Evolutionary conservation across 768 basidiomycete genomes (phyloP).

Genomic region (Leccinum uliginosum): DNA sequence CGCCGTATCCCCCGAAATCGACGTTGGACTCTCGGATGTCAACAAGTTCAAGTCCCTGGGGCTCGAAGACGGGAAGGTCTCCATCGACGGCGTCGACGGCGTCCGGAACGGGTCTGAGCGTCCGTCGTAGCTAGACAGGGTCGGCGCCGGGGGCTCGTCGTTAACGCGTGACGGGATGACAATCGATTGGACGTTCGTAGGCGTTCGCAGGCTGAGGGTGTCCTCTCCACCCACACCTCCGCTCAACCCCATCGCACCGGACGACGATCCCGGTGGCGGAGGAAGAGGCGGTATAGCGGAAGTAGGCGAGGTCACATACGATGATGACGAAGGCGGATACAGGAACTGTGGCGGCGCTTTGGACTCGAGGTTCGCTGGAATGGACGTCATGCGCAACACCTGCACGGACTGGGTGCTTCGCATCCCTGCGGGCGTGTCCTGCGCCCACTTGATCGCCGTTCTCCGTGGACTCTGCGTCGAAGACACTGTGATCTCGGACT

Average conservation of each 20-base stretch:
- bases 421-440: constrained; percentile 56
- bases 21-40: neutral
- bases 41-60: constrained; percentile 2
- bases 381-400: constrained; percentile 17
- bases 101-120: constrained; percentile 28
- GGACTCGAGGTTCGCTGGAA: constrained; percentile 16
- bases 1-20: neutral
- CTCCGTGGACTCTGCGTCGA: constrained; percentile 32
- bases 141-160: constrained; percentile 31
- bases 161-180: constrained; percentile 23
- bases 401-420: constrained; percentile 43
- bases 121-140: constrained; percentile 6
- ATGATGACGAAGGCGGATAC: constrained; percentile 21
- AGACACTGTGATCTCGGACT: constrained; percentile 28
- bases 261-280: constrained; percentile 11
- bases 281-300: constrained; percentile 9
- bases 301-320: neutral
- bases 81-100: constrained; percentile 28
- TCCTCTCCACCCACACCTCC: constrained; percentile 1
- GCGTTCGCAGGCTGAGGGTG: constrained; percentile 20
- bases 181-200: constrained; percentile 18
- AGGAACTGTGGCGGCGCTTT: constrained; percentile 15
- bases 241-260: neutral
- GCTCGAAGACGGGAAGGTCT: constrained; percentile 22
- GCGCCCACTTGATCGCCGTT: constrained; percentile 68